Conservation (phyloP, 441 rosid genomes). For the Erodium trifolium region DNA sequence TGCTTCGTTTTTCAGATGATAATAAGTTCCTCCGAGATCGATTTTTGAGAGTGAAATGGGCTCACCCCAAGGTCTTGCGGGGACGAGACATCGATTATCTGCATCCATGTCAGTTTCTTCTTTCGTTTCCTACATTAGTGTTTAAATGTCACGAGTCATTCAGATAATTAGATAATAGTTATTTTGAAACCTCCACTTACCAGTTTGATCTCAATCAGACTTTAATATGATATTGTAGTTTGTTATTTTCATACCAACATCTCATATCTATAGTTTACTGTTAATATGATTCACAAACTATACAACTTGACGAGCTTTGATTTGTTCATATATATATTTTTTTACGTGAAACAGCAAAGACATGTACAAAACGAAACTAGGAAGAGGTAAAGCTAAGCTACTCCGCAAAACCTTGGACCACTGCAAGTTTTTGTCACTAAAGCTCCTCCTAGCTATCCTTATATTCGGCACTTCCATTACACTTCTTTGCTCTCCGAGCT, state of each 20-base stretch:
- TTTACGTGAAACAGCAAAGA: conserved; percentile 48
- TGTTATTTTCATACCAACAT: no score
- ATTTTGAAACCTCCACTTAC: background rate
- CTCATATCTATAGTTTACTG: no score
- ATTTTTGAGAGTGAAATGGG: conserved; percentile 26
- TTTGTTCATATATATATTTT: background rate
- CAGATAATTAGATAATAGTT: background rate
- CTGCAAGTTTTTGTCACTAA: conserved; percentile 49
- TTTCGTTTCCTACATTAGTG: background rate
- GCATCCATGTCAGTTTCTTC: conserved; percentile 40
- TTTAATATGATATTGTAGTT: no score
- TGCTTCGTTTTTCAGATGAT: background rate
- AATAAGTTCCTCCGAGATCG: background rate
- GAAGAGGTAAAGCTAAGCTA: conserved; percentile 28
- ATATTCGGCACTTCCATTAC: background rate
- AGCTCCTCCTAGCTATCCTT: conserved; percentile 33
- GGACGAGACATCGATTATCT: conserved; percentile 40
- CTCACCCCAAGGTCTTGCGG: conserved; percentile 23
- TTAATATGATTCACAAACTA: no score
- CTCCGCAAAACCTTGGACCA: conserved; percentile 35
- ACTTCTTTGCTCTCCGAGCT: background rate
- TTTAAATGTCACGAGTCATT: no score
- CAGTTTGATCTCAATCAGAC: no score
- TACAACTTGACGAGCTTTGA: no score
- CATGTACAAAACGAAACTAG: conserved; percentile 49